phyloP scores from a whole-genome alignment of 768 basidiomycete species.

The Agrocybe chaxingu region DNA sequence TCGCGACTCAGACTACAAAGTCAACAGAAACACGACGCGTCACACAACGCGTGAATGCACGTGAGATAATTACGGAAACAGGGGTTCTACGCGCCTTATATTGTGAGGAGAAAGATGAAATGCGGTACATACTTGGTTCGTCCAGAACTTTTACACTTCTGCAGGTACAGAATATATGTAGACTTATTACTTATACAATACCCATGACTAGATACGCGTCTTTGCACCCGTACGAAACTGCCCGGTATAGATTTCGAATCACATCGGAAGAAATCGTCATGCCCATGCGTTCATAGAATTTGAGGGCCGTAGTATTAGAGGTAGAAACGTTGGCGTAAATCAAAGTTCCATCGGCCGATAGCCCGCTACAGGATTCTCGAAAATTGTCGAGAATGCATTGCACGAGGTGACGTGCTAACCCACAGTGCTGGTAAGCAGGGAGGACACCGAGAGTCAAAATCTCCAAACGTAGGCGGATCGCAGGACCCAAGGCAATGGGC shows the following conservation, averaged over 20 bases:
- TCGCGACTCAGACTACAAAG: neutral
- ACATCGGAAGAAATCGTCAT: slow-evolving; percentile 29
- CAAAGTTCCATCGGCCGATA: slow-evolving; percentile 21
- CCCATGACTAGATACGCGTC: slow-evolving; percentile 43
- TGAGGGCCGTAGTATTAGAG: slow-evolving; percentile 35
- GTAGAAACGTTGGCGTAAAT: slow-evolving; percentile 45
- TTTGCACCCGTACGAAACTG: slow-evolving; percentile 29
- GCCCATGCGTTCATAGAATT: slow-evolving; percentile 44
- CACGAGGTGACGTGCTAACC: slow-evolving; percentile 42
- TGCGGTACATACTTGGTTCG: neutral
- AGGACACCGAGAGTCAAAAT: slow-evolving; percentile 53
- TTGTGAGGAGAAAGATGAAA: too few relatives aligned
- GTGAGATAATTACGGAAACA: slow-evolving; percentile 13
- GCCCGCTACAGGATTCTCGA: slow-evolving; percentile 21
- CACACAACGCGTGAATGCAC: slow-evolving; percentile 20
- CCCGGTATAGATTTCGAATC: slow-evolving; percentile 37
- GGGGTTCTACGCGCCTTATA: too few relatives aligned
- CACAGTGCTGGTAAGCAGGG: slow-evolving; percentile 38
- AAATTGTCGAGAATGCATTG: slow-evolving; percentile 26
- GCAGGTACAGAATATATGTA: neutral
- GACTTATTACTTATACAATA: slow-evolving; percentile 17
- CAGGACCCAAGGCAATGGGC: slow-evolving; percentile 11
- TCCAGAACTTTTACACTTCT: neutral
- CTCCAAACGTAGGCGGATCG: slow-evolving; percentile 32
- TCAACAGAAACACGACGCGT: slow-evolving; percentile 15